Evolutionary conservation across 2,329 filamentous ascomycete genomes (phyloP), one percentile per base, ranked within the genome.

Genomic region (Diaporthe citrichinensis): DNA sequence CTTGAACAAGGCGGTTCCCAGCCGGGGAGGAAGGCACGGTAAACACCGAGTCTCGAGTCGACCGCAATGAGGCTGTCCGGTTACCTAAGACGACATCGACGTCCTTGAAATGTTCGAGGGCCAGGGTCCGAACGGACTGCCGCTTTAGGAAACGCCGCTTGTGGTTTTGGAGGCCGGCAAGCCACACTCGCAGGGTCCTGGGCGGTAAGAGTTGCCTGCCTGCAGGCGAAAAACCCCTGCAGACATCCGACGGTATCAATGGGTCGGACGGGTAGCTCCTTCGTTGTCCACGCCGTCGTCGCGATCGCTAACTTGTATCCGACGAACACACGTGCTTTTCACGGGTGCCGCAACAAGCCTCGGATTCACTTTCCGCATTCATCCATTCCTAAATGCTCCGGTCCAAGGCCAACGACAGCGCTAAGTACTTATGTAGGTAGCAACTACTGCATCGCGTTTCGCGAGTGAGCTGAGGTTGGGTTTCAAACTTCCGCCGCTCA

Each of bases 381-480:
- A 55, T 69, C 34, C 65, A 69, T 28, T 28, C 49, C 34, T 25
- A 41, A 55, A 69, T 55, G 65, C 65, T 46, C 71, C 31, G 39
- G 57, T 44, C 46, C 46, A 69, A 41, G 49, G 49, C 65, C 46
- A 55, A 55, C 71, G 15, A 65, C 28, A 72, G 44, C 71, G 58
- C 71, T 72, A 72, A 53, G 34, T 15, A 51, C 71, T 39, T 28
- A 62, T 65, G 55, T 44, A 62, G 71, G 49, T 65, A 73, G 58
- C 34, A 53, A 36, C 65, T 69, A 55, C 65, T 55, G 65, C 71
- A 73, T 46, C 58, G 58, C 71, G 71, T 51, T 73, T 65, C 71
- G 71, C 71, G 71, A 73, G 31, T 55, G 71, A 73, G 58, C 58
- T 44, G 71, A 73, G 58, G 58, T 62, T 73, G 44, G 46, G 71